Evolutionary conservation across 768 basidiomycete species (phyloP).

Genomic region (Scleroderma citrinum): DNA sequence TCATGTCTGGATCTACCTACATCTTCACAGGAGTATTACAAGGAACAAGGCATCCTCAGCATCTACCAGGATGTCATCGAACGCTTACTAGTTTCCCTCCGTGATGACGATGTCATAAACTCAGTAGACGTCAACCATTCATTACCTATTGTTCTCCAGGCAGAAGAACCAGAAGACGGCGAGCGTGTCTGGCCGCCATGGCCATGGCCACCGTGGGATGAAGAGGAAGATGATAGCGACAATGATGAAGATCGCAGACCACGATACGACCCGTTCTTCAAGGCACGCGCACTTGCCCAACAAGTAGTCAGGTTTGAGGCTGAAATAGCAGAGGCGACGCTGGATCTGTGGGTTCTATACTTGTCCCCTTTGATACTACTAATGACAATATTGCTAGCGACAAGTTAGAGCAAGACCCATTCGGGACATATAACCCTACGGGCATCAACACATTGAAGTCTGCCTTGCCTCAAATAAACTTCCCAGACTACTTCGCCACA

Average conservation of each 20-base stretch:
- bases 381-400: constrained; percentile 37
- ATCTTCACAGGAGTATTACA: constrained; percentile 73
- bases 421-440: constrained; percentile 84
- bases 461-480: constrained; percentile 70
- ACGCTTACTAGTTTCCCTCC: constrained; percentile 56
- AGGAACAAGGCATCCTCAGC: constrained; percentile 63
- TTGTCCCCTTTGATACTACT: background rate
- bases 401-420: constrained; percentile 70
- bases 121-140: constrained; percentile 2
- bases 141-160: constrained; percentile 27
- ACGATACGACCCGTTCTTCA: constrained; percentile 30
- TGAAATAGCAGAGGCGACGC: constrained; percentile 67
- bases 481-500: constrained; percentile 79
- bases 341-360: constrained; percentile 55
- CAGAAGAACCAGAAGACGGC: constrained; percentile 31
- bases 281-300: constrained; percentile 59
- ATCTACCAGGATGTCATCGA: constrained; percentile 67
- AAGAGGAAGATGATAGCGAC: constrained; percentile 46
- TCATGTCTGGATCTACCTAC: background rate
- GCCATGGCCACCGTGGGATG: constrained; percentile 86
- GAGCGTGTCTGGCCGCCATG: constrained; percentile 64
- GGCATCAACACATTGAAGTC: constrained; percentile 62
- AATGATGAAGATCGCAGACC: constrained; percentile 33
- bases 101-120: constrained; percentile 34
- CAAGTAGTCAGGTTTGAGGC: constrained; percentile 75